These are phyloP conservation scores for Paraleonurus japonicus DNA, from an alignment of 257 asterid species.

Conservation along the genomic window DNA sequence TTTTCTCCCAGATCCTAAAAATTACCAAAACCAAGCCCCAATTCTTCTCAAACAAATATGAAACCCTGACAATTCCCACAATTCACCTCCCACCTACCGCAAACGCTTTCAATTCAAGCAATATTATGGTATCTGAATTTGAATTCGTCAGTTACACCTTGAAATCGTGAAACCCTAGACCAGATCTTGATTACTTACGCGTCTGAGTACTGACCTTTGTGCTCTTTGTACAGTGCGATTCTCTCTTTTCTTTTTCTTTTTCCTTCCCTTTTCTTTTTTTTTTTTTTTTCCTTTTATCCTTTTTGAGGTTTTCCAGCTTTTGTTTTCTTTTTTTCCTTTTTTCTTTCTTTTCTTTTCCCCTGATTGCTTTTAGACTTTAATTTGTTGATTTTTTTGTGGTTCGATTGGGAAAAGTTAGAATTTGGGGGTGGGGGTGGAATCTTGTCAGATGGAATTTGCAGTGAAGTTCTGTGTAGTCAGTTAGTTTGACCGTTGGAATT, in stretches of 20 bases:
- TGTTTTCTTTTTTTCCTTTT: no score
- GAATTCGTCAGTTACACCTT: conserved; percentile 17
- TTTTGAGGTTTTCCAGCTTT: conserved; percentile 2
- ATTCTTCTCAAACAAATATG: neutral
- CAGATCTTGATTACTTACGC: conserved; percentile 41
- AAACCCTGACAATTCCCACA: conserved; percentile 16
- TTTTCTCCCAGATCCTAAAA: conserved; percentile 17
- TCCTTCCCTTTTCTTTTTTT: neutral
- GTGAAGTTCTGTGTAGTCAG: conserved; percentile 8
- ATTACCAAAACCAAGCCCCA: conserved; percentile 20
- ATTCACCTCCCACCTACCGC: conserved; percentile 25
- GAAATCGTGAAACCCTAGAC: conserved; percentile 35
- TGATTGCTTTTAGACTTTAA: conserved; percentile 14
- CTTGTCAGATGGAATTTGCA: conserved; percentile 25
- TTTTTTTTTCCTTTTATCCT: neutral
- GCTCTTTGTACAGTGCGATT: conserved; percentile 28
- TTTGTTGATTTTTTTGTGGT: neutral
- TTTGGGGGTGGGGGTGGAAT: neutral
- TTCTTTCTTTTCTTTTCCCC: neutral
- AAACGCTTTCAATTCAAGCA: conserved; percentile 2
- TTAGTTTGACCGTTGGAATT: conserved; percentile 10
- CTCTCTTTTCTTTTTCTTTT: neutral
- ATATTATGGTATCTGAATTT: neutral
- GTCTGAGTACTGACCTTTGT: conserved; percentile 1
- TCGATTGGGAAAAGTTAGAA: conserved; percentile 1